Evolutionary conservation across 371 early-diverging fungal genomes (phyloP).

Genomic region (Mucor indicus): DNA sequence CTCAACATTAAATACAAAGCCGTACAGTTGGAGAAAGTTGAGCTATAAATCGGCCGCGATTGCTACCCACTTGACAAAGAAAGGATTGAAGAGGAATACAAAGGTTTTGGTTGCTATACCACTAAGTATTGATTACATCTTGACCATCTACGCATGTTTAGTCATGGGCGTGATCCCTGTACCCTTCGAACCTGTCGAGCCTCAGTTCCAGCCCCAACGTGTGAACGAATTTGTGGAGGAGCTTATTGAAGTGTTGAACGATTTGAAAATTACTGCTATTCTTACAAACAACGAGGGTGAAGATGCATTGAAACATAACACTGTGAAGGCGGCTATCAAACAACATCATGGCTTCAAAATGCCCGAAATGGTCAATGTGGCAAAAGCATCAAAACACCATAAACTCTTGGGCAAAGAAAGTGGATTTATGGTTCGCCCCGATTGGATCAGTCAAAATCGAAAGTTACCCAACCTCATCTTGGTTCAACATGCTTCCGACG

Average conservation of each 20-base stretch:
- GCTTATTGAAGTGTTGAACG: constrained; percentile 57
- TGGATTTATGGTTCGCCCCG: constrained; percentile 46
- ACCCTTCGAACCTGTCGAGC: constrained; percentile 68
- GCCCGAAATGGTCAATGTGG: constrained; percentile 53
- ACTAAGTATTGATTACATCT: constrained; percentile 71
- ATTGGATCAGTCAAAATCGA: constrained; percentile 29
- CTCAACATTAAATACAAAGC: constrained; percentile 58
- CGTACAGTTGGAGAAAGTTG: constrained; percentile 69
- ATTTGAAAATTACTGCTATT: constrained; percentile 55
- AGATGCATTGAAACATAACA: constrained; percentile 58
- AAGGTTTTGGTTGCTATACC: constrained; percentile 69
- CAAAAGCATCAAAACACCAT: constrained; percentile 55
- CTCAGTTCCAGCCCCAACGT: constrained; percentile 38
- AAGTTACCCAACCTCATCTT: constrained; percentile 49
- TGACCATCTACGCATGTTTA: constrained; percentile 79
- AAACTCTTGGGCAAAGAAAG: constrained; percentile 58
- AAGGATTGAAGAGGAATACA: constrained; percentile 52
- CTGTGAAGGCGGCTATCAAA: constrained; percentile 36
- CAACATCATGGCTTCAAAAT: constrained; percentile 20
- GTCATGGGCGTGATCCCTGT: constrained; percentile 75
- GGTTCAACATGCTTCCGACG: constrained; percentile 53
- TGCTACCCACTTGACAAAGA: constrained; percentile 61
- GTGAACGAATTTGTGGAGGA: constrained; percentile 67
- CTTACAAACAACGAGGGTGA: constrained; percentile 66
- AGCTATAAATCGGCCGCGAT: constrained; percentile 64